Base-by-base conservation (phyloP, 2,329 filamentous ascomycete genomes). In the Aspergillus hiratsukae region DNA sequence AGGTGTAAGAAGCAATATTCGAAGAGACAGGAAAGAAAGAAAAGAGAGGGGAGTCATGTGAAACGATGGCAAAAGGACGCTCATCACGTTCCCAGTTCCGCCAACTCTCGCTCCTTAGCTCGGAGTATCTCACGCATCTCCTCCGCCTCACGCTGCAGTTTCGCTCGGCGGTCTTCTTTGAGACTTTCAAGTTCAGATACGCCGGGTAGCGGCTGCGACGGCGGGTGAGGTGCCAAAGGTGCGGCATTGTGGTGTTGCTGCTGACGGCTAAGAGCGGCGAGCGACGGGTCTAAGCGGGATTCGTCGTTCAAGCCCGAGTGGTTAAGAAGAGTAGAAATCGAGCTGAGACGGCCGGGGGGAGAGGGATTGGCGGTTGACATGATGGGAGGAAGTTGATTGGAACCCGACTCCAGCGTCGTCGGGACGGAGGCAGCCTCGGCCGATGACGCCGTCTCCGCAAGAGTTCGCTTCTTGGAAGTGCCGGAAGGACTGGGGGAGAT, bases 251-350 rank as follows among this genome's bases (percentile, higher is more conserved):
- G 61, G 43, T 69, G 64, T 27, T 63, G 66, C 54, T 64, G 73
- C 52, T 66, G 68, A 45, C 65, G 68, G 50, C 61, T 59, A 37
- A 73, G 57, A 14, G 68, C 61, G 19, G 69, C 63, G 19, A 77
- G 68, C 10, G 72, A 70, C 10, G 75, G 72, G 46, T 80, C 77
- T 50, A 78, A 64, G 14, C 71, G 75, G 53, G 73, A 68, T 19
- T 75, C 70, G n/a, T 72, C 69, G 6, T 66, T 66, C 37, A 61
- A 53, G 51, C 68, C 65, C 11, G 72, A 58, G 35, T 85, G 85
- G 60, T 91, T 91, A 11, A 92, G 75, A 48, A 91, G 87, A 4
- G 88, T 89, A 61, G 87, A 89, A 59, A 91, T 91, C 3, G 87
- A 90, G 19, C 86, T 89, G 3, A 91, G 74, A 14, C 88, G 84